phyloP scores from a whole-genome alignment of 768 basidiomycete species.

The Melanogaster broomeanus region DNA sequence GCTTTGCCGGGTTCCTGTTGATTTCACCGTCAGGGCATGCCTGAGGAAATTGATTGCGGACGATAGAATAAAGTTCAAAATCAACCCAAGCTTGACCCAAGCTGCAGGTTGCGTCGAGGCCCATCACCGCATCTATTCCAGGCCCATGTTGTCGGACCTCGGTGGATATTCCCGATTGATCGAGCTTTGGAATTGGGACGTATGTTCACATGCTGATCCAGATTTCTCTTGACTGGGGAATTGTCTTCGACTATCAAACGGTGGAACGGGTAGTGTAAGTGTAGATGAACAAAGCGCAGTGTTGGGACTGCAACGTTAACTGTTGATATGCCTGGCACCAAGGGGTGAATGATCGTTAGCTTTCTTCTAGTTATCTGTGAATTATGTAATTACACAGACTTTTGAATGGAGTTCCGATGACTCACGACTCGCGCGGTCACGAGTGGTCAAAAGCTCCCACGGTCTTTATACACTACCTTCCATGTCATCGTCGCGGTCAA shows the following conservation, averaged over 20 bases:
- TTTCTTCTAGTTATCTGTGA: too few relatives aligned
- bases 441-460: too few relatives aligned
- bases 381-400: too few relatives aligned
- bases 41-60: slow-evolving; percentile 8
- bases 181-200: slow-evolving; percentile 39
- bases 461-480: too few relatives aligned
- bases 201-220: not conserved
- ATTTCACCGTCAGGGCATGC: not conserved
- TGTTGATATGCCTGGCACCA: too few relatives aligned
- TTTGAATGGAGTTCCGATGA: too few relatives aligned
- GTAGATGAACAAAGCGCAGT: too few relatives aligned
- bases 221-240: slow-evolving; percentile 4
- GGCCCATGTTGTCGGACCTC: not conserved
- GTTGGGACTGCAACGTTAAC: too few relatives aligned
- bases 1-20: not conserved
- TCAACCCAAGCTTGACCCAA: slow-evolving; percentile 25
- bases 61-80: slow-evolving; percentile 20
- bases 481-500: slow-evolving; percentile 42
- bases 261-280: too few relatives aligned
- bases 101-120: slow-evolving; percentile 12
- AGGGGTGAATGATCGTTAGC: too few relatives aligned
- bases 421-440: too few relatives aligned
- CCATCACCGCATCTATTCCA: not conserved
- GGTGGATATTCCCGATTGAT: not conserved
- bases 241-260: slow-evolving; percentile 1